Evolutionary conservation across 352 stramenopile genomes (phyloP).

Genomic region (Phytophthora hybrid): DNA sequence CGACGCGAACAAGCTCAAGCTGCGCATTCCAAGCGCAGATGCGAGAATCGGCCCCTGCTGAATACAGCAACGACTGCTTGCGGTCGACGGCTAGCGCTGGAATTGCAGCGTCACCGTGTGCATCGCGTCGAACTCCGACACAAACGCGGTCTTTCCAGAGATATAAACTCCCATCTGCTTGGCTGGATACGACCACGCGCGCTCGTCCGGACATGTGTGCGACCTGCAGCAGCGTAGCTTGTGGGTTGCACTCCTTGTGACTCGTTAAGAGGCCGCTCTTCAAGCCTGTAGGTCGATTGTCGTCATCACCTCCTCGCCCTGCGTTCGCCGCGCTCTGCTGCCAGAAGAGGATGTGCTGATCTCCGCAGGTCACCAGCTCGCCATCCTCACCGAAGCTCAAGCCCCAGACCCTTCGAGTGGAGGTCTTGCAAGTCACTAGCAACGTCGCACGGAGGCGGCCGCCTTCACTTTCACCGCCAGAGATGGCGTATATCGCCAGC

Average conservation of each 20-base stretch:
- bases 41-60: conserved; percentile 62
- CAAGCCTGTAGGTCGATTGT: conserved; percentile 41
- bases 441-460: conserved; percentile 57
- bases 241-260: conserved; percentile 51
- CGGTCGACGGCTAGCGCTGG: conserved; percentile 56
- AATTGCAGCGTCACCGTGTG: conserved; percentile 54
- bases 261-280: conserved; percentile 72
- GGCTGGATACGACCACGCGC: conserved; percentile 65
- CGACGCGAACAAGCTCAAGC: conserved; percentile 50
- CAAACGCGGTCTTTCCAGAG: conserved; percentile 80
- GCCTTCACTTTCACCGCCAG: conserved; percentile 33
- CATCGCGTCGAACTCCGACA: conserved; percentile 52
- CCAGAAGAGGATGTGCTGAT: conserved; percentile 81
- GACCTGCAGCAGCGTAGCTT: conserved; percentile 50
- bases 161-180: conserved; percentile 76
- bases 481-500: conserved; percentile 75
- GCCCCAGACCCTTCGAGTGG: conserved; percentile 68
- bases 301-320: conserved; percentile 26
- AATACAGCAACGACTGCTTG: conserved; percentile 65
- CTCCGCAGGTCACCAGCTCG: conserved; percentile 63
- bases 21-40: conserved; percentile 68
- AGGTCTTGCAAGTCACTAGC: conserved; percentile 67
- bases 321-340: conserved; percentile 21
- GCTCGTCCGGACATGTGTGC: conserved; percentile 49
- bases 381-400: conserved; percentile 68